Conservation (phyloP, 257 asterid species). For the Mitragyna speciosa region DNA sequence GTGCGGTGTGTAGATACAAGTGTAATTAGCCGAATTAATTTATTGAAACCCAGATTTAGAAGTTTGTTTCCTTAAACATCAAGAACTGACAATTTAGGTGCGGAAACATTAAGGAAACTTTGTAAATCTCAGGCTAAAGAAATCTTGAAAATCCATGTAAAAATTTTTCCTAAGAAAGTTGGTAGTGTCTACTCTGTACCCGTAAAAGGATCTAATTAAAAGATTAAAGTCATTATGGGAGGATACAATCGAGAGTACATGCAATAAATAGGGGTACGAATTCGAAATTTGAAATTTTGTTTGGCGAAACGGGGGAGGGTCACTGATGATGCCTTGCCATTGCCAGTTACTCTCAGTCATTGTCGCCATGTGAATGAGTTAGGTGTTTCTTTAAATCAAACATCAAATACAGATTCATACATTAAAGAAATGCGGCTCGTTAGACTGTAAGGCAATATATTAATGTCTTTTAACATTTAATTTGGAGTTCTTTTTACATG, state of each 20-base stretch:
- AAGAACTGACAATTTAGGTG: too few relatives aligned
- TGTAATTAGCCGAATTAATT: background rate
- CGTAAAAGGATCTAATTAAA: too few relatives aligned
- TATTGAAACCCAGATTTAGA: background rate
- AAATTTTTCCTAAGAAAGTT: too few relatives aligned
- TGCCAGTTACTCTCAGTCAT: background rate
- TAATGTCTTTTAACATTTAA: too few relatives aligned
- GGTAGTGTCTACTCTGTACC: background rate
- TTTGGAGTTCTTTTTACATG: too few relatives aligned
- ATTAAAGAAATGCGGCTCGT: too few relatives aligned
- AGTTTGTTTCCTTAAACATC: background rate
- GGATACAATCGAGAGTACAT: background rate
- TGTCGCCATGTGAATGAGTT: slow-evolving; percentile 13
- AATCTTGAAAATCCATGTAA: too few relatives aligned
- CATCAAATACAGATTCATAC: background rate
- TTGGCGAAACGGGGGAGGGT: background rate
- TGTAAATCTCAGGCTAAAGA: too few relatives aligned
- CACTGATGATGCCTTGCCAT: background rate
- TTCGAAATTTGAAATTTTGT: slow-evolving; percentile 10
- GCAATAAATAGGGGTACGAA: background rate
- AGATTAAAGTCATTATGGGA: background rate
- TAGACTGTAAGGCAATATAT: too few relatives aligned
- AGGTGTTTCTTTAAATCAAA: background rate
- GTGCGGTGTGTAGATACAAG: background rate
- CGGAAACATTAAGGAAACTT: too few relatives aligned